Evolutionary conservation across 2,329 filamentous ascomycete species (phyloP).

Genomic region (Daldinia sp.): DNA sequence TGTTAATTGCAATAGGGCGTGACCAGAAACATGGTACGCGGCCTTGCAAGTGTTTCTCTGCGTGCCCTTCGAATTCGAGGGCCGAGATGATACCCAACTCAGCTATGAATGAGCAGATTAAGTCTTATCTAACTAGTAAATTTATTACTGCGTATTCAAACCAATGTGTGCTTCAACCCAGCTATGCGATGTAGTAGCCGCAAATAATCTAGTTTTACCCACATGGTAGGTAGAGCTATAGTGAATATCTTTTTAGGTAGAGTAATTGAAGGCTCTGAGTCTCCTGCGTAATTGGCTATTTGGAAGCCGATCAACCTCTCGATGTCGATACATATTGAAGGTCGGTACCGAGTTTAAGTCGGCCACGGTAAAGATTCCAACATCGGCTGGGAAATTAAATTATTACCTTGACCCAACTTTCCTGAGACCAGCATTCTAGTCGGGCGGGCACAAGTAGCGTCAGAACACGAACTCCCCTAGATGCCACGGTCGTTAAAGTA

Average conservation of each 20-base stretch:
- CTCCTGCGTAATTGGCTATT: neutral
- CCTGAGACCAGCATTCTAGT: neutral
- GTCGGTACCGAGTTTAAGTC: neutral
- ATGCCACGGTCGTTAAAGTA: neutral
- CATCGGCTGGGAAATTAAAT: neutral
- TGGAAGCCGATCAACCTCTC: neutral
- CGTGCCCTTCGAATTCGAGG: slow-evolving; percentile 9
- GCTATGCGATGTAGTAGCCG: neutral
- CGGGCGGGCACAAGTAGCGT: neutral
- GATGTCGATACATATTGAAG: neutral
- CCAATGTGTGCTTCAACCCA: neutral
- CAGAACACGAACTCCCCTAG: neutral
- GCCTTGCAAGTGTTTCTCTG: slow-evolving; percentile 21
- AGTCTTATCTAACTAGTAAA: slow-evolving; percentile 6
- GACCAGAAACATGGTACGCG: slow-evolving; percentile 1
- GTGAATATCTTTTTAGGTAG: neutral
- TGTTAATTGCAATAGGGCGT: slow-evolving; percentile 7
- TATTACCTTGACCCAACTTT: neutral
- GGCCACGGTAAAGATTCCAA: neutral
- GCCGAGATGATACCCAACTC: slow-evolving; percentile 40
- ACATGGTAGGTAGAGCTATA: neutral
- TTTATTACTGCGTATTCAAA: neutral
- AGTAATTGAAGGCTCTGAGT: neutral
- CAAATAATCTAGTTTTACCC: neutral
- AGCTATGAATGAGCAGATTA: slow-evolving; percentile 28